Conservation (phyloP, 306 rosid genomes). For the Quercus cerris region DNA sequence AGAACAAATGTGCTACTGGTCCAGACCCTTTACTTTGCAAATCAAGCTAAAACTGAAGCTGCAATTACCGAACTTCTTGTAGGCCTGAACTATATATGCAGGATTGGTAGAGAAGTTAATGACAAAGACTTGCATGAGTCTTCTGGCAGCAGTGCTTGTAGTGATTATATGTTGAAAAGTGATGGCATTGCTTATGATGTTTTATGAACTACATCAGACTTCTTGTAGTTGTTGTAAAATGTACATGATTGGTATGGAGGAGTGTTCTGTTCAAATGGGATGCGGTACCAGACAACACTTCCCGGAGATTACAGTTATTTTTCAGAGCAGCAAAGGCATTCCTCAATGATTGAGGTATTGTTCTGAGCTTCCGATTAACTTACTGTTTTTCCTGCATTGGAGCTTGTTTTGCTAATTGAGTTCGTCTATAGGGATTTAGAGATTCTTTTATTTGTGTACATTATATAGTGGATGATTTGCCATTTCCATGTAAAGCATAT, state of each 20-base stretch:
- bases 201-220: neutral
- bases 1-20: constrained; percentile 54
- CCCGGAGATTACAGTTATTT: neutral
- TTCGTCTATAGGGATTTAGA: neutral
- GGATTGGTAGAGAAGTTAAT: constrained; percentile 15
- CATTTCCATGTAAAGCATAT: constrained; percentile 1
- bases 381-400: neutral
- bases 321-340: neutral
- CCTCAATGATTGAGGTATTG: neutral
- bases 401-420: neutral
- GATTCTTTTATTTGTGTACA: constrained; percentile 4
- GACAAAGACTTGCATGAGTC: constrained; percentile 23
- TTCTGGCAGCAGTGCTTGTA: constrained; percentile 4
- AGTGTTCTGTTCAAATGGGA: constrained; percentile 21
- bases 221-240: neutral
- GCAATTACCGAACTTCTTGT: constrained; percentile 73
- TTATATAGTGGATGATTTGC: neutral
- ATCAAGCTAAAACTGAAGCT: constrained; percentile 65
- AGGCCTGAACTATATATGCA: constrained; percentile 65
- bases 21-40: constrained; percentile 76
- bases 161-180: constrained; percentile 18
- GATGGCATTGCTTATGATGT: constrained; percentile 12
- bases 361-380: neutral
- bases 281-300: constrained; percentile 3
- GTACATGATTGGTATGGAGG: constrained; percentile 17